phyloP scores from a whole-genome alignment of 192 early-diverging fungal species.

The Umbelopsis sp. region DNA sequence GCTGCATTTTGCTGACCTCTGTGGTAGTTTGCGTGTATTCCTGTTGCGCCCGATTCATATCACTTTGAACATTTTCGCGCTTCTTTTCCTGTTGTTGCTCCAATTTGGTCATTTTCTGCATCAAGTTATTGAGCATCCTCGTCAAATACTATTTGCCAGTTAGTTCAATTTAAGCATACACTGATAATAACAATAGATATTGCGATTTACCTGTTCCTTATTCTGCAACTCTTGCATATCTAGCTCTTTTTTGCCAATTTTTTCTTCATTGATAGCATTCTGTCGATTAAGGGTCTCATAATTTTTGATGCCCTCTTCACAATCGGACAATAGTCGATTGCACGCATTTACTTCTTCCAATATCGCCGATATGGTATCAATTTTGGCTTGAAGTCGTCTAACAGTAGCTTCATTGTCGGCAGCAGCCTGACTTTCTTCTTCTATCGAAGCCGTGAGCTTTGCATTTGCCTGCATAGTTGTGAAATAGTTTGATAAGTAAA shows the following conservation, averaged over 20 bases:
- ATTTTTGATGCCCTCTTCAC: not conserved
- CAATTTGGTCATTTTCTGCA: conserved; percentile 1
- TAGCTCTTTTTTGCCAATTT: not conserved
- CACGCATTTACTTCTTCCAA: conserved; percentile 12
- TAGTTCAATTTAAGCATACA: not conserved
- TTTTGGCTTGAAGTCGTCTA: conserved; percentile 1
- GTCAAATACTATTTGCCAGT: not conserved
- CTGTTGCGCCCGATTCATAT: not conserved
- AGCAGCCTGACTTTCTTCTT: conserved; percentile 12
- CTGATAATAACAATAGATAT: not conserved
- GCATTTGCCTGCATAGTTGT: not conserved
- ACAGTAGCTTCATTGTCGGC: conserved; percentile 6
- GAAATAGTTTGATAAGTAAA: not conserved
- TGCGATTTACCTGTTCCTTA: not conserved
- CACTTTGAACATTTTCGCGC: conserved; percentile 1
- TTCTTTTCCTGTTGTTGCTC: conserved; percentile 16
- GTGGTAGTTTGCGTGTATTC: not conserved
- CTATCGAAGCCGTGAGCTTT: not conserved
- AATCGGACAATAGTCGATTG: not conserved
- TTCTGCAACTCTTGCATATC: conserved; percentile 9
- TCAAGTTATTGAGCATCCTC: conserved; percentile 15
- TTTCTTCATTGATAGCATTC: conserved; percentile 4
- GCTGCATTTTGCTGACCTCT: conserved; percentile 13
- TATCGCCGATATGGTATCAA: conserved; percentile 10
- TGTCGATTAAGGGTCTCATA: conserved; percentile 1